phyloP scores from a whole-genome alignment of 192 early-diverging fungal species.

The Ramicandelaber brevisporus region DNA sequence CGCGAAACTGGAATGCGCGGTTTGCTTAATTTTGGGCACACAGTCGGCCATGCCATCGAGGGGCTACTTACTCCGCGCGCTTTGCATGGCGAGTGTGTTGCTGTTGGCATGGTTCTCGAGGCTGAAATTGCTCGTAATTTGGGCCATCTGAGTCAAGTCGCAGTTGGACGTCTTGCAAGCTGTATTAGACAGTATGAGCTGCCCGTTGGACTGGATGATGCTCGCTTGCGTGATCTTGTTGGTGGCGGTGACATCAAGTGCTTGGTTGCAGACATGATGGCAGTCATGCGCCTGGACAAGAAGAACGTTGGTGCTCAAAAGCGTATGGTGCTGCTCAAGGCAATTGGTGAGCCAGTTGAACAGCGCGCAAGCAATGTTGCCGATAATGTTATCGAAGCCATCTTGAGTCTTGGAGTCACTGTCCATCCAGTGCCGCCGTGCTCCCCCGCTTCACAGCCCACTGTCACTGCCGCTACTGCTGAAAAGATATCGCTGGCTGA shows the following conservation, averaged over 20 bases:
- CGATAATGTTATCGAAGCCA: constrained; percentile 63
- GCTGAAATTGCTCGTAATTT: constrained; percentile 76
- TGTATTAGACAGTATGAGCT: constrained; percentile 72
- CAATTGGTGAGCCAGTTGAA: constrained; percentile 69
- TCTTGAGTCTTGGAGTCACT: constrained; percentile 46
- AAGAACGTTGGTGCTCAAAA: constrained; percentile 85
- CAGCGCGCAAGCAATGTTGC: constrained; percentile 51
- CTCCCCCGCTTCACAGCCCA: background rate
- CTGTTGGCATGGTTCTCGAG: constrained; percentile 86
- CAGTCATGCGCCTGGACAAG: constrained; percentile 85
- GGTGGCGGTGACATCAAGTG: constrained; percentile 32
- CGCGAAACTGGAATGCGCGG: constrained; percentile 83
- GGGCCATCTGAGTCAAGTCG: constrained; percentile 62
- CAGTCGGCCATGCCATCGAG: constrained; percentile 92
- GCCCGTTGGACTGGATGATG: constrained; percentile 64
- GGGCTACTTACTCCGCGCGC: constrained; percentile 66
- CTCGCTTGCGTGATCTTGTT: constrained; percentile 28
- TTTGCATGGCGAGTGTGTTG: constrained; percentile 90
- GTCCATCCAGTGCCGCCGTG: constrained; percentile 28
- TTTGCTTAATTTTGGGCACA: constrained; percentile 90
- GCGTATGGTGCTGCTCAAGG: constrained; percentile 60
- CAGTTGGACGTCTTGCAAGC: constrained; percentile 58
- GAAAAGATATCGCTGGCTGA: too few relatives aligned
- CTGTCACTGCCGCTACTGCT: constrained; percentile 8
- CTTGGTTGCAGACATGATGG: constrained; percentile 60